Conservation (phyloP, 164 flowering plant genomes). For the Tinospora cordifolia region DNA sequence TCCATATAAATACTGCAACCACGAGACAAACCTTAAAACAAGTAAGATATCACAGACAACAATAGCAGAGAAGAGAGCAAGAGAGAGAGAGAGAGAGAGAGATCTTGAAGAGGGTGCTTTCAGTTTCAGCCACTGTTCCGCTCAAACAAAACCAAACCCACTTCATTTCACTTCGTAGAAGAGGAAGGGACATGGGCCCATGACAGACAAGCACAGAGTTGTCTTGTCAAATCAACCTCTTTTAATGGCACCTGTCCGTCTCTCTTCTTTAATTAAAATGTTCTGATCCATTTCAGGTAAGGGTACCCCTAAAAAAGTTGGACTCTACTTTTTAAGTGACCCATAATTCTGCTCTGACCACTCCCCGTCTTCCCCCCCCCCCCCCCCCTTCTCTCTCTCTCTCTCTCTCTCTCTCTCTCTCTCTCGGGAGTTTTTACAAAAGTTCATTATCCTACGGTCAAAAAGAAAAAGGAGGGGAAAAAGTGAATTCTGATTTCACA, state of each 20-base stretch:
- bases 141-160: not conserved
- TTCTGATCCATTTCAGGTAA: not conserved
- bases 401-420: too few relatives aligned
- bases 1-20: not conserved
- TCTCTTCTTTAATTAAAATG: not conserved
- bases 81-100: not conserved
- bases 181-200: slow-evolving; percentile 1
- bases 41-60: not conserved
- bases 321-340: not conserved
- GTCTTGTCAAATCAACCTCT: slow-evolving; percentile 16
- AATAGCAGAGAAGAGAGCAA: not conserved
- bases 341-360: too few relatives aligned
- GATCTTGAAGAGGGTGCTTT: too few relatives aligned
- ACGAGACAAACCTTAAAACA: slow-evolving; percentile 2
- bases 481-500: too few relatives aligned
- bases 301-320: not conserved
- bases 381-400: too few relatives aligned
- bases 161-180: not conserved
- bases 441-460: too few relatives aligned
- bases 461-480: too few relatives aligned
- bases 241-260: slow-evolving; percentile 4
- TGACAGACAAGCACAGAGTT: slow-evolving; percentile 14
- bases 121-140: too few relatives aligned
- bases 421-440: too few relatives aligned
- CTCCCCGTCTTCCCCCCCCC: too few relatives aligned